Conservation (phyloP, 2,329 filamentous ascomycete species). For the Paraphoma sp. region DNA sequence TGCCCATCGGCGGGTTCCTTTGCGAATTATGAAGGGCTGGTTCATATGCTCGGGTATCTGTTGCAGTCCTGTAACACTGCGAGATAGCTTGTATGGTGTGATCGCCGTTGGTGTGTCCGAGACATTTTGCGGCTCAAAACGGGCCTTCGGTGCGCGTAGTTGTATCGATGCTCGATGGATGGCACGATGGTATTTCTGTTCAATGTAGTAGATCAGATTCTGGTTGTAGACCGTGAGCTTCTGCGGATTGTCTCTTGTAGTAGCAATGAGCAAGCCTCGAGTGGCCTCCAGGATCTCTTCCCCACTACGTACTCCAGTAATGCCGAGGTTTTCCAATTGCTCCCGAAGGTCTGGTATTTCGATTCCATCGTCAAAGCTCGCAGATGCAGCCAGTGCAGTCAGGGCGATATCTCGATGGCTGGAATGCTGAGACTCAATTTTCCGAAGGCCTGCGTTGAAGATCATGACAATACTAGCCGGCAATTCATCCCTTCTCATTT, state of each 20-base stretch:
- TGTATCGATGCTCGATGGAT: slow-evolving; percentile 14
- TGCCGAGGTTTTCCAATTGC: slow-evolving; percentile 1
- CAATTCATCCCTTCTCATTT: slow-evolving; percentile 17
- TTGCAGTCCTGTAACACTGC: slow-evolving; percentile 11
- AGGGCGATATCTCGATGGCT: slow-evolving; percentile 16
- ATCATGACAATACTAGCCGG: slow-evolving; percentile 24
- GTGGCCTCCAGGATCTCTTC: slow-evolving; percentile 25
- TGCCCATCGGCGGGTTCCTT: slow-evolving; percentile 8
- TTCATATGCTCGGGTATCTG: slow-evolving; percentile 8
- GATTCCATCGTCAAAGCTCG: slow-evolving; percentile 7
- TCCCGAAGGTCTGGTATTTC: slow-evolving; percentile 9
- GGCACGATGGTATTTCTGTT: slow-evolving; percentile 13
- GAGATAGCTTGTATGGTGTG: slow-evolving; percentile 9
- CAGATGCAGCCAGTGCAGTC: slow-evolving; percentile 15
- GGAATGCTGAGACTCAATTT: slow-evolving; percentile 11
- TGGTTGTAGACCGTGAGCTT: slow-evolving; percentile 11
- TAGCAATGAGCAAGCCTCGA: slow-evolving; percentile 17
- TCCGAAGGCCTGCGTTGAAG: slow-evolving; percentile 19
- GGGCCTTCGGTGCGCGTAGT: slow-evolving; percentile 1
- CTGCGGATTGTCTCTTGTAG: slow-evolving; percentile 3
- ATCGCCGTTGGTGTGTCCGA: slow-evolving; percentile 8
- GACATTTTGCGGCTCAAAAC: slow-evolving; percentile 11
- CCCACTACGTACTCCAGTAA: slow-evolving; percentile 12
- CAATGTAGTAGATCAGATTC: slow-evolving; percentile 18
- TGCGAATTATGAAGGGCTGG: slow-evolving; percentile 9